A percentile compares a stretch with the other conserved stretches of the same genome.
phyloP scores from a whole-genome alignment of 1,139 yeast genomes.

The Pneumocystis jirovecii region DNA sequence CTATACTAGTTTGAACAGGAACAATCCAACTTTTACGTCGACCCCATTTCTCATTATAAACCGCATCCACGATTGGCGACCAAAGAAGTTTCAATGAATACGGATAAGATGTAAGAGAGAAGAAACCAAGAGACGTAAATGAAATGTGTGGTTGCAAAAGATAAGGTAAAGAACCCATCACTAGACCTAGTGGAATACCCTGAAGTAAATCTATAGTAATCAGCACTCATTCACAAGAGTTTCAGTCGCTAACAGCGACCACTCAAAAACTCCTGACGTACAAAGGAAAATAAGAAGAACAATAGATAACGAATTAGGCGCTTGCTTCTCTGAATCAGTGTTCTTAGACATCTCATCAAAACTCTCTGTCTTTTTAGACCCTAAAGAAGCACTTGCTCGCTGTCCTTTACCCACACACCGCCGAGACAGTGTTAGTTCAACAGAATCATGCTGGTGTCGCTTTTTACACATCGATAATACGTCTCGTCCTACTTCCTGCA shows the following conservation, averaged over 20 bases:
- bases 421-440: background rate
- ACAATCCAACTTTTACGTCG: conserved; percentile 88
- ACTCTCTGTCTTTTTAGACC: background rate
- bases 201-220: conserved; percentile 66
- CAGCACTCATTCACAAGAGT: conserved; percentile 26
- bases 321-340: background rate
- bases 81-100: conserved; percentile 80
- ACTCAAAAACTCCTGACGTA: background rate
- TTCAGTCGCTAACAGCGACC: background rate
- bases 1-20: conserved; percentile 72
- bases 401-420: background rate
- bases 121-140: conserved; percentile 83
- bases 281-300: background rate
- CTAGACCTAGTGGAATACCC: conserved; percentile 91
- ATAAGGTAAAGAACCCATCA: conserved; percentile 93
- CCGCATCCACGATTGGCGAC: conserved; percentile 92
- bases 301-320: background rate
- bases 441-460: background rate
- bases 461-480: background rate
- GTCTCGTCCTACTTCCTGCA: background rate
- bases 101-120: conserved; percentile 86
- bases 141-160: conserved; percentile 64
- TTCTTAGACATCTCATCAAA: background rate
- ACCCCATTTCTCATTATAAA: conserved; percentile 54
- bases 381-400: background rate